Evolutionary conservation across 371 early-diverging fungal genomes (phyloP).

Genomic region (Lichtheimia ramosa): DNA sequence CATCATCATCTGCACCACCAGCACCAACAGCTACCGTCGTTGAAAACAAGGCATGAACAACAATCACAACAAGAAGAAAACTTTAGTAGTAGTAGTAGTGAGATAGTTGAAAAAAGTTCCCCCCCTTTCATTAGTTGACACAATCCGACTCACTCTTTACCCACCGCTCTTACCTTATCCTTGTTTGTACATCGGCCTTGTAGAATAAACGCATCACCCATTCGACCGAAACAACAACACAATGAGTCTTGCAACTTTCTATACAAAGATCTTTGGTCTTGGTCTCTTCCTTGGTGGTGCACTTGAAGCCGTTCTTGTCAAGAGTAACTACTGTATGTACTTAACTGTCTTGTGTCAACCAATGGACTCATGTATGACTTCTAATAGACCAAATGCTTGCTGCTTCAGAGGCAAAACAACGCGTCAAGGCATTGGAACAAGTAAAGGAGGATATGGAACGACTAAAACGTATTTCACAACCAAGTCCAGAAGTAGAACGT

Average conservation of each 20-base stretch:
- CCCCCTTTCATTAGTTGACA: no score
- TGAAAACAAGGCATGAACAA: conserved; percentile 7
- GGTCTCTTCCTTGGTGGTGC: conserved; percentile 35
- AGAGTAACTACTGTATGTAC: conserved; percentile 48
- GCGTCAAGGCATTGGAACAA: conserved; percentile 32
- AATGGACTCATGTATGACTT: background rate
- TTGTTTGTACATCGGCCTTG: background rate
- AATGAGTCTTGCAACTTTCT: conserved; percentile 24
- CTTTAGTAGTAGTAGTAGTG: no score
- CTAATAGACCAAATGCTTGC: conserved; percentile 47
- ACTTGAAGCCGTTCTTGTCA: conserved; percentile 44
- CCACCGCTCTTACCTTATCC: background rate
- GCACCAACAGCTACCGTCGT: background rate
- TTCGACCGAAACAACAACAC: background rate
- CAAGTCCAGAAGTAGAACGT: background rate
- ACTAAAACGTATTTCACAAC: conserved; percentile 11
- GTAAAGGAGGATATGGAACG: conserved; percentile 41
- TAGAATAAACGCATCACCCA: no score
- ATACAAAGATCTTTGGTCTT: conserved; percentile 43
- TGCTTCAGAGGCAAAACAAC: conserved; percentile 47
- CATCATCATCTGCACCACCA: no score
- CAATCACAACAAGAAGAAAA: no score
- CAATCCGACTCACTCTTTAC: no score
- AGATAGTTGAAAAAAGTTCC: no score
- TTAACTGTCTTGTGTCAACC: background rate